Percentiles rank a stretch among this genome's conserved stretches.
Evolutionary conservation across 2,329 filamentous ascomycete species (phyloP).

Genomic region (Neopestalotiopsis clavispora): DNA sequence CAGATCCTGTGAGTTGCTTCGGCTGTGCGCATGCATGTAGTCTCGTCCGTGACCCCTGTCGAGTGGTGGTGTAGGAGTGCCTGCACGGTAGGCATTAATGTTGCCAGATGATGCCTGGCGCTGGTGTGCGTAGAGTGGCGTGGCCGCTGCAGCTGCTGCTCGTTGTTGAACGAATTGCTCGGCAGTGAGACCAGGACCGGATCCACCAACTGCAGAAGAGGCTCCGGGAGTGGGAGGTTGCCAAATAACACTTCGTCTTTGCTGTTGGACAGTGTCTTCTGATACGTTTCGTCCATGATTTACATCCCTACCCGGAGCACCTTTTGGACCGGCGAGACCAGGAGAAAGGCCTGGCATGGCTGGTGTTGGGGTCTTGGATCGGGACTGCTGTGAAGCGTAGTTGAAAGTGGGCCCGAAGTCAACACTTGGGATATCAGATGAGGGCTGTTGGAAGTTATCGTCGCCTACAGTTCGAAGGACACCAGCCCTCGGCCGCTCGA

Average conservation of each 20-base stretch:
- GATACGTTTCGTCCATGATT: conserved; percentile 53
- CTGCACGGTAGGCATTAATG: conserved; percentile 42
- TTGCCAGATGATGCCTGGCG: conserved; percentile 61
- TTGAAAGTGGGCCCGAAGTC: conserved; percentile 88
- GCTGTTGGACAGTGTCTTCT: conserved; percentile 48
- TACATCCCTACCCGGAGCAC: conserved; percentile 29
- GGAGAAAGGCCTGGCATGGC: conserved; percentile 34
- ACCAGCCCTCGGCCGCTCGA: conserved; percentile 76
- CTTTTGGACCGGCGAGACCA: conserved; percentile 17
- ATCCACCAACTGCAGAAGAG: conserved; percentile 54
- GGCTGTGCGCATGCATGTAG: conserved; percentile 47
- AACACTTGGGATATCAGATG: conserved; percentile 68
- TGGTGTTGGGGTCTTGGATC: conserved; percentile 36
- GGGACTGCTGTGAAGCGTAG: conserved; percentile 49
- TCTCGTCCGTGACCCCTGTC: conserved; percentile 47
- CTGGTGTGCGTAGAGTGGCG: conserved; percentile 63
- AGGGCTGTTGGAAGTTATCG: conserved; percentile 25
- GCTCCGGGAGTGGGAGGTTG: conserved; percentile 55
- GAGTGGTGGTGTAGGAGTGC: conserved; percentile 48
- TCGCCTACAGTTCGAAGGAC: conserved; percentile 79
- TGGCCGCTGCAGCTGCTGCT: conserved; percentile 60
- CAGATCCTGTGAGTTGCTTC: conserved; percentile 49
- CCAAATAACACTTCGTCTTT: conserved; percentile 71
- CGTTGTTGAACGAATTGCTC: conserved; percentile 87
- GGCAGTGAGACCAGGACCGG: conserved; percentile 62